These are phyloP conservation scores for Fusarium chuoi DNA, from an alignment of 2,329 filamentous ascomycete genomes.

Conservation along the genomic window DNA sequence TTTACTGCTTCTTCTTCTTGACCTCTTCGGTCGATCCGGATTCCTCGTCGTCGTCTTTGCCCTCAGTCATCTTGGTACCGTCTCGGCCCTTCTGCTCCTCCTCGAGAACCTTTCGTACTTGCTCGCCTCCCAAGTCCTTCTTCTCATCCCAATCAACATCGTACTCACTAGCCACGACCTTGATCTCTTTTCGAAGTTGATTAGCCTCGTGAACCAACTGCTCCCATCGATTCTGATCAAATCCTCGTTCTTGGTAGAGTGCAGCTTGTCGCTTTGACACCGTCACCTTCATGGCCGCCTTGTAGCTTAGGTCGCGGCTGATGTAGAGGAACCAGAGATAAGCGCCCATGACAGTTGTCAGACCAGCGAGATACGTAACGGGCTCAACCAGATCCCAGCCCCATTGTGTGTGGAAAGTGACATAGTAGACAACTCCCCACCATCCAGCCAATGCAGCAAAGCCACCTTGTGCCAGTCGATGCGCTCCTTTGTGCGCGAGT, in stretches of 20 bases:
- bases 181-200: slow-evolving; percentile 79
- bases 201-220: slow-evolving; percentile 83
- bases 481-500: slow-evolving; percentile 79
- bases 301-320: slow-evolving; percentile 88
- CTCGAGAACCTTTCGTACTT: slow-evolving; percentile 67
- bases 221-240: slow-evolving; percentile 83
- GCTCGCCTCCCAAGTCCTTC: slow-evolving; percentile 75
- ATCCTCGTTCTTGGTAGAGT: slow-evolving; percentile 79
- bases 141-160: slow-evolving; percentile 90
- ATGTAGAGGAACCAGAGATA: slow-evolving; percentile 96
- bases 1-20: slow-evolving; percentile 39
- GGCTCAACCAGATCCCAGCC: slow-evolving; percentile 95
- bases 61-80: slow-evolving; percentile 50
- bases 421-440: slow-evolving; percentile 84
- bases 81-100: slow-evolving; percentile 58
- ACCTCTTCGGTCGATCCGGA: slow-evolving; percentile 33
- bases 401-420: slow-evolving; percentile 76
- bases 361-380: slow-evolving; percentile 87
- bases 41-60: slow-evolving; percentile 49
- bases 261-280: slow-evolving; percentile 80
- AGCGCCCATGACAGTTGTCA: slow-evolving; percentile 86
- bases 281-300: slow-evolving; percentile 86
- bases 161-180: slow-evolving; percentile 83
- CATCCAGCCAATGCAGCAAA: slow-evolving; percentile 78
- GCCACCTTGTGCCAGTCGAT: slow-evolving; percentile 81